Evolutionary conservation across 1,139 yeast genomes (phyloP).

Genomic region (Candida tetrigidarum): DNA sequence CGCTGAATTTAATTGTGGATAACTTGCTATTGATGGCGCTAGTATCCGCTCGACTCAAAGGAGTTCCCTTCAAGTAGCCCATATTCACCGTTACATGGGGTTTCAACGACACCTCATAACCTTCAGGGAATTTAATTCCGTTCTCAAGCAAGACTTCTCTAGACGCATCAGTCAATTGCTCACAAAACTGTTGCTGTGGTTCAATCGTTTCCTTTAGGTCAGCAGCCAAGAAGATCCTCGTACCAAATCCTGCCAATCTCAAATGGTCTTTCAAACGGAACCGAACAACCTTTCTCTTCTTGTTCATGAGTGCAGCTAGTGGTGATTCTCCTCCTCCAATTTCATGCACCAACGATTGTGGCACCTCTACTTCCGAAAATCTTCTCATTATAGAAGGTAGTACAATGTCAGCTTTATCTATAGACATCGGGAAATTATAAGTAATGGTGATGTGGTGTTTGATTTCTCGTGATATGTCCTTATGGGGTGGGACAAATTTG

Average conservation of each 20-base stretch:
- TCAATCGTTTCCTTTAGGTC: not conserved
- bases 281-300: slow-evolving; percentile 4
- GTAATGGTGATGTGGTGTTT: slow-evolving; percentile 14
- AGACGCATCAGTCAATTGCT: not conserved
- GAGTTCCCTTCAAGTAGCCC: slow-evolving; percentile 5
- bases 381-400: not conserved
- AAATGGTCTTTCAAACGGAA: slow-evolving; percentile 7
- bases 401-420: not conserved
- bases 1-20: not conserved
- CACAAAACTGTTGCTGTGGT: not conserved
- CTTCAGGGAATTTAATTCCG: not conserved
- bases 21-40: not conserved
- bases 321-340: slow-evolving; percentile 3
- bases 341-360: slow-evolving; percentile 1
- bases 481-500: slow-evolving; percentile 10
- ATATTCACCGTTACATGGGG: slow-evolving; percentile 1
- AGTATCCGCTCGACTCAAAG: not conserved
- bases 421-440: slow-evolving; percentile 1
- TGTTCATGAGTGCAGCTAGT: slow-evolving; percentile 4
- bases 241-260: slow-evolving; percentile 1
- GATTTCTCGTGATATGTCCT: slow-evolving; percentile 11
- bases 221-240: slow-evolving; percentile 2
- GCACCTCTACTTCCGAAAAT: not conserved
- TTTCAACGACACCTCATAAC: not conserved
- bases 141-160: not conserved